Evolutionary conservation across 1,284 basidiomycete species (phyloP), one percentile per base, ranked within the genome.

Genomic region (Naganishia cerealis): DNA sequence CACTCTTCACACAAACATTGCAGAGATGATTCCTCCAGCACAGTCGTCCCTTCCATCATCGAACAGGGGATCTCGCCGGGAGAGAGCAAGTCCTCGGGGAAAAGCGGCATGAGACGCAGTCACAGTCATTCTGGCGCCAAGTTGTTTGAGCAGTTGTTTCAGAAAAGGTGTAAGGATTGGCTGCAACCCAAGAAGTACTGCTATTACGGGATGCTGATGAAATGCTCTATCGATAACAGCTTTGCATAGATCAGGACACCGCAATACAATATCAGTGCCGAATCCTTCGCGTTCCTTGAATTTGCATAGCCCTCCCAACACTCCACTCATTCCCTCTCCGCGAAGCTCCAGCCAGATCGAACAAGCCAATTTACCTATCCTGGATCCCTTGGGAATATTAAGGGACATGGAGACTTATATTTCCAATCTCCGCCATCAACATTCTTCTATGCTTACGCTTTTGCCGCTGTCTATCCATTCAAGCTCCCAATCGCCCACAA

Each of bases 401-500:
- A 43, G 54, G n/a, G 59, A 62, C 18, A 54, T 68, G 58, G 58
- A 55, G 39, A 48, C 52, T 0, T 53, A 63, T 6, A 59, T 71
- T 26, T 54, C 57, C 8, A 66, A 67, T 29, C 52, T 71, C 18
- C 48, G 70, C 18, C 67, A 66, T 50, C 70, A 71, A 21, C 66
- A 71, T 36, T 65, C 66, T 2, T 67, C 67, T 8, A 53, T 71
- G 21, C 40, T 71, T 18, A 67, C 70, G 29, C 67, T 71, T 18
- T 38, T 71, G n/a, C 66, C 70, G 18, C 40, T 71, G 24, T 65
- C 55, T 1, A 29, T 33, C 15, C 57, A 54, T n/a, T 13, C 55
- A 3, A 53, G 54, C 13, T 50, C 52, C n/a, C 42, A 36, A 1
- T 65, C 67, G 13, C 48, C 43, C 18, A 65, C 67, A 21, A 53